These are phyloP conservation scores for Diplodia seriata DNA, from an alignment of 2,329 filamentous ascomycete species.

Conservation along the genomic window DNA sequence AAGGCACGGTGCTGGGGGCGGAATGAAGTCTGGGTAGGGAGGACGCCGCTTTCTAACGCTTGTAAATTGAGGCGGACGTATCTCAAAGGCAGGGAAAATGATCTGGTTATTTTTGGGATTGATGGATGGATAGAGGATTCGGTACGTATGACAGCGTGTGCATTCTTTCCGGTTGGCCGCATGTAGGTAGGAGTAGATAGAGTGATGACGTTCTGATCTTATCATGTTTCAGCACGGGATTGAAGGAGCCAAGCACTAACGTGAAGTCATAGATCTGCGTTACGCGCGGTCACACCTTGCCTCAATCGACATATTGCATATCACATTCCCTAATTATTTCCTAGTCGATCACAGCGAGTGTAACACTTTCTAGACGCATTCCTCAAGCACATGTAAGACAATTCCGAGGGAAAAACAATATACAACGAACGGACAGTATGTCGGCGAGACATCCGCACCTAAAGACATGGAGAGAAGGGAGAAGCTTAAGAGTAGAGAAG, in stretches of 20 bases:
- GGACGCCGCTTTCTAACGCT: background rate
- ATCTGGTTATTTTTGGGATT: background rate
- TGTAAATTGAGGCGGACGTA: background rate
- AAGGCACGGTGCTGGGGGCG: background rate
- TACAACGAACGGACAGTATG: background rate
- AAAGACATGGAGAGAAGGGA: background rate
- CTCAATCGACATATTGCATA: background rate
- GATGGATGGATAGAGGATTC: background rate
- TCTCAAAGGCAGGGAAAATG: background rate
- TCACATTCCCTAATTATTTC: background rate
- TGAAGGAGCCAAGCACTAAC: background rate
- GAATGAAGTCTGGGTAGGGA: background rate
- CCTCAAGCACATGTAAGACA: background rate
- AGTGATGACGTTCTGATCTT: background rate
- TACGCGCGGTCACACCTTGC: background rate
- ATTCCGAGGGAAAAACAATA: too few species aligned
- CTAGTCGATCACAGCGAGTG: background rate
- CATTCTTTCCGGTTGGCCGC: background rate
- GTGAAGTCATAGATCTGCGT: background rate
- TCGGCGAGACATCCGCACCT: background rate
- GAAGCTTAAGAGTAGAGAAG: background rate
- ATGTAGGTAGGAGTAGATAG: background rate
- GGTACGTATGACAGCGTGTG: slow-evolving; percentile 2
- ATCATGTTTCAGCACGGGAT: background rate
- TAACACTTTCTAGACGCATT: background rate